Conservation (phyloP, 306 rosid species). For the Crataegus laevigata region DNA sequence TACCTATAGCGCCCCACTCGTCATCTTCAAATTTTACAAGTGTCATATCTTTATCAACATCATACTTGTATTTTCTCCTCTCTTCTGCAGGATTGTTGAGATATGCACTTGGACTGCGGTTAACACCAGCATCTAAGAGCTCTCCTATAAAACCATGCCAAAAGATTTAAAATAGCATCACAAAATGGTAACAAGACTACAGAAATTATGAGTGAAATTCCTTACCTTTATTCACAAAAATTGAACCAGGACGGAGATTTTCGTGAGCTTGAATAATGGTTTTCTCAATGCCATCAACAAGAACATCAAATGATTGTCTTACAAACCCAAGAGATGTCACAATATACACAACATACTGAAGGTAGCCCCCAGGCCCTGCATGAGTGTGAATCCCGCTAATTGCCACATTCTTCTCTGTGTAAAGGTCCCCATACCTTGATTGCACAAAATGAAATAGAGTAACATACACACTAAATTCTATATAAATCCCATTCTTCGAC, state of each 20-base stretch:
- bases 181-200: not conserved
- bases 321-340: slow-evolving; percentile 72
- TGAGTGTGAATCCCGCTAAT: slow-evolving; percentile 76
- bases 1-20: slow-evolving; percentile 53
- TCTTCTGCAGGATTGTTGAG: slow-evolving; percentile 53
- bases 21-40: slow-evolving; percentile 57
- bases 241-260: slow-evolving; percentile 52
- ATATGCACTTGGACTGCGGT: slow-evolving; percentile 69
- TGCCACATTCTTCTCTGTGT: slow-evolving; percentile 61
- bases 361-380: slow-evolving; percentile 78
- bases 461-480: not conserved
- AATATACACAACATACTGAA: slow-evolving; percentile 56
- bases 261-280: slow-evolving; percentile 57
- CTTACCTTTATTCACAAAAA: slow-evolving; percentile 49
- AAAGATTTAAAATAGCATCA: not conserved
- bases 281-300: slow-evolving; percentile 73
- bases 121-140: slow-evolving; percentile 59
- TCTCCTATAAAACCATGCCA: slow-evolving; percentile 35
- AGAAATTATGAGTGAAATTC: not conserved
- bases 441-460: not conserved
- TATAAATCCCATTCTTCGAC: too few species aligned
- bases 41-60: slow-evolving; percentile 71
- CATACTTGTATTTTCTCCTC: slow-evolving; percentile 42
- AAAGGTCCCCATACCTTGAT: slow-evolving; percentile 51
- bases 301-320: slow-evolving; percentile 51